A percentile compares a stretch with the other conserved stretches of the same genome.
phyloP scores from a whole-genome alignment of 2,329 filamentous ascomycete genomes.

The Fusarium mangiferae region DNA sequence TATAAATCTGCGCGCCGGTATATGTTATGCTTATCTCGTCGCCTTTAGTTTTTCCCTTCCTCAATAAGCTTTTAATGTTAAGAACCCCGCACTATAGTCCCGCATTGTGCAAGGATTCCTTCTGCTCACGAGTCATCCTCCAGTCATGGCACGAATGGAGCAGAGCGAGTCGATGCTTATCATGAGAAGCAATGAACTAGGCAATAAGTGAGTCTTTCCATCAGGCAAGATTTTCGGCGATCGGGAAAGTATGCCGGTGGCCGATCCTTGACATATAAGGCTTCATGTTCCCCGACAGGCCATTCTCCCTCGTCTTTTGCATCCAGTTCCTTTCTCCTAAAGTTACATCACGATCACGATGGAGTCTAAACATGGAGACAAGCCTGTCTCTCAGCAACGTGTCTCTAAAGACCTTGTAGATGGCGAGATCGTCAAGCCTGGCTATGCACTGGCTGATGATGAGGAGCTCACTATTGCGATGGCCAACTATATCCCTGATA shows the following conservation, averaged over 20 bases:
- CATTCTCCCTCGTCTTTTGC: fast-evolving
- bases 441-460: not conserved
- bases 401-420: not conserved
- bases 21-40: not conserved
- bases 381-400: fast-evolving
- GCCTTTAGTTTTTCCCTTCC: not conserved
- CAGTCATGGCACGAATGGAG: not conserved
- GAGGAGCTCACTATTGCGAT: constrained; percentile 9
- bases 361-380: not conserved
- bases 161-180: not conserved
- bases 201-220: fast-evolving
- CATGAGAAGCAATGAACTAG: not conserved
- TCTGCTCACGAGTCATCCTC: not conserved
- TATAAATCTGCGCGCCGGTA: fast-evolving
- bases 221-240: not conserved
- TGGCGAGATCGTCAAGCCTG: not conserved
- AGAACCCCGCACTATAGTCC: not conserved
- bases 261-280: not conserved
- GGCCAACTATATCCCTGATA: constrained; percentile 18
- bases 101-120: not conserved
- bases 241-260: not conserved
- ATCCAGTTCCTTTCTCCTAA: too few species aligned
- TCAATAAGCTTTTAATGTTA: not conserved
- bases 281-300: too few species aligned
- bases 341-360: fast-evolving